phyloP scores from a whole-genome alignment of 1,284 basidiomycete genomes.

The Melanopsichium pennsylvanicum region DNA sequence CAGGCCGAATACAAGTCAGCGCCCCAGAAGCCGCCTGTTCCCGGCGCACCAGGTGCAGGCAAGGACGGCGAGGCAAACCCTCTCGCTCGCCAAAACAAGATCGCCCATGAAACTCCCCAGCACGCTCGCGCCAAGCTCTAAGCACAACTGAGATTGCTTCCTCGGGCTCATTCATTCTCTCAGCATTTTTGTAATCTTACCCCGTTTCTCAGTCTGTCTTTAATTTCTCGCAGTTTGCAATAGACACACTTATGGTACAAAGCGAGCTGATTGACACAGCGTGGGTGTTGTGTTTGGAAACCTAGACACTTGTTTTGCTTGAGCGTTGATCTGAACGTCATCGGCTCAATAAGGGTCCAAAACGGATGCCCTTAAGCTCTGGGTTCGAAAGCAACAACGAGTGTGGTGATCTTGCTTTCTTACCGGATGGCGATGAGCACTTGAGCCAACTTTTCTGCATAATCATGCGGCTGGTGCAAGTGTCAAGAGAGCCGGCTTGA shows the following conservation, averaged over 20 bases:
- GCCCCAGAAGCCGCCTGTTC: slow-evolving; percentile 52
- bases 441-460: no score
- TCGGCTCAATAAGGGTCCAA: no score
- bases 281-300: not conserved
- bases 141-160: not conserved
- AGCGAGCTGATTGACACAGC: not conserved
- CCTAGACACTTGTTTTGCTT: no score
- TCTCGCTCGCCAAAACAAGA: slow-evolving; percentile 39
- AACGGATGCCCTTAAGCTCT: no score
- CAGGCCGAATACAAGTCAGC: slow-evolving; percentile 61
- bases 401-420: no score
- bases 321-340: no score
- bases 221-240: slow-evolving; percentile 12
- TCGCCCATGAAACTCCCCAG: slow-evolving; percentile 7
- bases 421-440: no score
- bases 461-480: no score
- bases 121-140: slow-evolving; percentile 39
- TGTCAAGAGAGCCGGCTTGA: no score
- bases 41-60: slow-evolving; percentile 43
- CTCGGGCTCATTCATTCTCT: not conserved
- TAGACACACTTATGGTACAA: slow-evolving; percentile 17
- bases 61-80: slow-evolving; percentile 49
- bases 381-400: no score
- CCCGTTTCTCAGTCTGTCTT: not conserved
- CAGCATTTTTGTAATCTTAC: slow-evolving; percentile 4